Evolutionary conservation across 164 flowering plant species (phyloP).

Genomic region (Nelumbo lutea): DNA sequence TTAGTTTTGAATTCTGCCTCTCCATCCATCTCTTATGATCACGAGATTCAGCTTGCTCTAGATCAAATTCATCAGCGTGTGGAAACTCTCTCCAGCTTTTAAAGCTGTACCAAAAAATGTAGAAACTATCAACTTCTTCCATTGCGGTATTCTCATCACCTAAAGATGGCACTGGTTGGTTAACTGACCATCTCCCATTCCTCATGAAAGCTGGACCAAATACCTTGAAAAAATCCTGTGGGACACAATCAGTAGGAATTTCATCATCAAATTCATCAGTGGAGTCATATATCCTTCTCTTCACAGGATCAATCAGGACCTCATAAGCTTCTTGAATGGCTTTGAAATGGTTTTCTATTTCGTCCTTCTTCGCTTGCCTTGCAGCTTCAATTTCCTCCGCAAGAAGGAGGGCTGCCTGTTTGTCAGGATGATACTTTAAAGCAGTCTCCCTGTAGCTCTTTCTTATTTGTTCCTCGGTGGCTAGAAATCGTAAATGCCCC

Average conservation of each 20-base stretch:
- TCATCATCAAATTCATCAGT: constrained; percentile 98
- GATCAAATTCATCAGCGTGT: constrained; percentile 84
- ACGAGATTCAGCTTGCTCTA: constrained; percentile 94
- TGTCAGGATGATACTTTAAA: constrained; percentile 52
- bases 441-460: constrained; percentile 61
- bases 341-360: constrained; percentile 81
- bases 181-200: constrained; percentile 89
- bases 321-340: constrained; percentile 89
- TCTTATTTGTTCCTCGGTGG: constrained; percentile 54
- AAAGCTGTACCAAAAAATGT: constrained; percentile 78
- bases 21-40: constrained; percentile 98
- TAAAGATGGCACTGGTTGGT: constrained; percentile 57
- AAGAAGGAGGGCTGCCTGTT: constrained; percentile 66
- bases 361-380: constrained; percentile 83
- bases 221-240: constrained; percentile 84
- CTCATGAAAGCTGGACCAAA: constrained; percentile 92
- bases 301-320: constrained; percentile 72
- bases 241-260: constrained; percentile 76
- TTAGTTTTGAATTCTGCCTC: constrained; percentile 84
- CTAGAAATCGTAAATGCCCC: constrained; percentile 77
- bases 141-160: constrained; percentile 66
- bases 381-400: constrained; percentile 83
- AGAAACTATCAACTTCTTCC: constrained; percentile 70
- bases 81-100: constrained; percentile 98
- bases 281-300: constrained; percentile 88